Base-by-base conservation (phyloP, 345 rosid genomes). In the Arabidopsis suecica region DNA sequence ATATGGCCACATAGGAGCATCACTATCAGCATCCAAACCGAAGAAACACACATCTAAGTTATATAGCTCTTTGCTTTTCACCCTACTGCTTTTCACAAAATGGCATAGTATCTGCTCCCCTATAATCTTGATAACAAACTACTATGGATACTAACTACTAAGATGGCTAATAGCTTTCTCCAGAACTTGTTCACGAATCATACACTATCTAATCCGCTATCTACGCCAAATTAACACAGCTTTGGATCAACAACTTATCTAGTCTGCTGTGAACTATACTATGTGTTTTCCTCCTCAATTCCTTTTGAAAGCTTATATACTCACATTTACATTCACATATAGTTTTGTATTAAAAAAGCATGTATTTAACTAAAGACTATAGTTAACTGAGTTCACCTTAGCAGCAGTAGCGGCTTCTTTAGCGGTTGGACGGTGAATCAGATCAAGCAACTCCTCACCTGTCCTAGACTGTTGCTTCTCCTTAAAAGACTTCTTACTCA, bases 371-470 rank as follows among this genome's bases (percentile, higher is more conserved):
- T 28, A 3, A 28, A 28, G 32, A 28, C 32, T 3, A 28, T 2
- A 28, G 32, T 28, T 16, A 30, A 1, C 5, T 16, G 32, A 5
- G 4, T 4, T 51, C 81, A 94, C 99, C 97, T 86, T 90, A 62
- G 93, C 93, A 64, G 97, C 98, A 22, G 87, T 89, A 47, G 98
- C 97, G n/a, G 94, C 92, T 83, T 95, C 99, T 72, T 7, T 92
- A 4, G 96, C 97, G 14, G 99, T 95, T 3, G 99, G 98, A 63
- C 93, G 85, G 65, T 95, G 97, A 69, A 95, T 89, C 45, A 95
- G 87, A 58, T 93, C 88, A 83, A 90, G 83, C 59, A 95, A 86
- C 86, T 92, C 99, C 83, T 92, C 97, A 2, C 98, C 99, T 0
- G 97, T 88, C 79, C 86, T 90, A 0, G 97, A 90, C 59, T 93